A percentile compares a stretch with the other conserved stretches of the same genome.
These are phyloP conservation scores for Ophiostoma australiae DNA, from an alignment of 2,329 filamentous ascomycete species.

Conservation along the genomic window DNA sequence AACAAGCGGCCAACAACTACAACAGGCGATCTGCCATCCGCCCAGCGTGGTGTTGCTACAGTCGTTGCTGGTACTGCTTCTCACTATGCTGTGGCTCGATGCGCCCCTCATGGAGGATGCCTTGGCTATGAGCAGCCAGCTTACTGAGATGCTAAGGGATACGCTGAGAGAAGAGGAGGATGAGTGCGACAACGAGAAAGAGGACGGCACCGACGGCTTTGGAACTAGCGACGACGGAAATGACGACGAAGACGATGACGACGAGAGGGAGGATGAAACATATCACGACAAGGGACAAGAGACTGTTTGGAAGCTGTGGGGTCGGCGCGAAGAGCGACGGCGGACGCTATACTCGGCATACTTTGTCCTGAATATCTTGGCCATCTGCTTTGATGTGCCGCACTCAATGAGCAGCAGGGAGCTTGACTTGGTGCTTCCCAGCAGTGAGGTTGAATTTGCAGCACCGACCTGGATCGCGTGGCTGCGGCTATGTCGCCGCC, in stretches of 20 bases:
- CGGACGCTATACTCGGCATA: conserved; percentile 18
- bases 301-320: not conserved
- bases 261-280: not conserved
- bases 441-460: conserved; percentile 13
- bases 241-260: not conserved
- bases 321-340: conserved; percentile 7
- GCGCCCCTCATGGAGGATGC: conserved; percentile 14
- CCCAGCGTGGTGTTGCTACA: not conserved
- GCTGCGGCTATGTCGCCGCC: not conserved
- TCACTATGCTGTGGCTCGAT: conserved; percentile 16
- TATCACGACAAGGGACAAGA: not conserved
- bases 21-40: not conserved
- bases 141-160: conserved; percentile 2
- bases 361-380: conserved; percentile 13
- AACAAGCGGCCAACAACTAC: not conserved
- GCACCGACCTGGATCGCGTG: conserved; percentile 8
- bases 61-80: not conserved
- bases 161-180: not conserved
- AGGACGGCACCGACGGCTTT: not conserved
- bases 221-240: not conserved
- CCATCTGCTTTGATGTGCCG: conserved; percentile 17
- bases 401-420: not conserved
- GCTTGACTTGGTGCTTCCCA: conserved; percentile 9
- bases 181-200: not conserved
- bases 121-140: conserved; percentile 16